These are phyloP conservation scores for Psilocybe azurescens DNA, from an alignment of 768 basidiomycete species.

Conservation along the genomic window DNA sequence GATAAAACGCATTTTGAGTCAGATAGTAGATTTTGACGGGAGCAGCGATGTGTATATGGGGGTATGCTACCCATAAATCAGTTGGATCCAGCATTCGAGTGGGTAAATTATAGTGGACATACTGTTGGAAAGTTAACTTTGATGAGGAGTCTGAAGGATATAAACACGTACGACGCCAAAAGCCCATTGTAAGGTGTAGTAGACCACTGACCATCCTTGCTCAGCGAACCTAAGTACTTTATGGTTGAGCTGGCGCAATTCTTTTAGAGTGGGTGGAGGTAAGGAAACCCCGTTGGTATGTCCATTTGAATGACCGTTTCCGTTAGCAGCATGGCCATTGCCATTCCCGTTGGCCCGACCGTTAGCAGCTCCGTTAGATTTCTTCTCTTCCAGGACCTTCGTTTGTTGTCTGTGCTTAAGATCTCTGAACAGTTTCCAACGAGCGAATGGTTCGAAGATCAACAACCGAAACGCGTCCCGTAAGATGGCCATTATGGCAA, in stretches of 20 bases:
- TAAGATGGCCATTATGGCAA: constrained; percentile 85
- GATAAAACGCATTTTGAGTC: constrained; percentile 84
- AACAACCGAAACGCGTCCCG: constrained; percentile 79
- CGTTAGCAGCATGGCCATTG: constrained; percentile 22
- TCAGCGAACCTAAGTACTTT: constrained; percentile 90
- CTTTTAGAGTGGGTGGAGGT: constrained; percentile 38
- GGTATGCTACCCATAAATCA: constrained; percentile 81
- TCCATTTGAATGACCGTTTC: constrained; percentile 30
- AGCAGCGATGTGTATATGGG: constrained; percentile 79
- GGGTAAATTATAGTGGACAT: constrained; percentile 77
- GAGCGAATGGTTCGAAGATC: constrained; percentile 82
- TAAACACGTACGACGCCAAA: constrained; percentile 81
- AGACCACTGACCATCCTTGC: constrained; percentile 90
- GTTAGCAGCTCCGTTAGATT: constrained; percentile 30
- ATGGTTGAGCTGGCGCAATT: constrained; percentile 67
- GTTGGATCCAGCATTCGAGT: constrained; percentile 65
- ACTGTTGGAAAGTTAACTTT: constrained; percentile 50
- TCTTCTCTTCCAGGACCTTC: constrained; percentile 21
- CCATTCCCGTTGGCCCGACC: constrained; percentile 25
- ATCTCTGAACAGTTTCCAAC: constrained; percentile 71
- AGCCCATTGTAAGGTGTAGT: constrained; percentile 76
- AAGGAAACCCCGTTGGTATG: constrained; percentile 32
- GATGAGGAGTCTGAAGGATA: constrained; percentile 14
- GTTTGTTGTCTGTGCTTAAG: constrained; percentile 37
- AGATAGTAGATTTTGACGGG: constrained; percentile 92